Percentiles rank a stretch among this genome's conserved stretches.
Conservation (phyloP, 2,329 filamentous ascomycete species). For the Talaromyces sp. region DNA sequence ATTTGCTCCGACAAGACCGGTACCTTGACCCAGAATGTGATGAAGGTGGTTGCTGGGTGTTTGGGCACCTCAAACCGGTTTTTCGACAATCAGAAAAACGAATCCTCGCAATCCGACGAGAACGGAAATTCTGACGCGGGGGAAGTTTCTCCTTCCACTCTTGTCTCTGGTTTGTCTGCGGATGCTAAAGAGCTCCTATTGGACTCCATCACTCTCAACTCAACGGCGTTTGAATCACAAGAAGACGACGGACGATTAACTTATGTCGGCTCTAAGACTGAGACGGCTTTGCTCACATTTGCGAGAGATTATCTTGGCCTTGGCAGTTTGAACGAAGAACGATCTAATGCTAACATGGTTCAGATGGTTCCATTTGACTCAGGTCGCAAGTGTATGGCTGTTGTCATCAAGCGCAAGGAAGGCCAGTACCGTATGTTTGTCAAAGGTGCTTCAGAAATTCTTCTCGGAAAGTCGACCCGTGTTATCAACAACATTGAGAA, state of each 20-base stretch:
- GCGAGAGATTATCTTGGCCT: constrained; percentile 65
- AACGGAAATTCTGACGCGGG: constrained; percentile 33
- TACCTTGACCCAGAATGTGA: constrained; percentile 62
- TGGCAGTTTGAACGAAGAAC: constrained; percentile 58
- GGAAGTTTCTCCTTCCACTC: constrained; percentile 53
- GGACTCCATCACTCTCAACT: constrained; percentile 66
- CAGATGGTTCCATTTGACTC: constrained; percentile 61
- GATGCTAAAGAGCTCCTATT: constrained; percentile 57
- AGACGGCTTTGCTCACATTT: constrained; percentile 70
- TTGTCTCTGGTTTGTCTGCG: constrained; percentile 51
- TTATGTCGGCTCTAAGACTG: constrained; percentile 74
- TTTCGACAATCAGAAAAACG: constrained; percentile 37
- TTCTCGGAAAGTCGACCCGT: constrained; percentile 45
- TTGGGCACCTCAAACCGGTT: constrained; percentile 48
- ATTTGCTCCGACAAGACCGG: constrained; percentile 67
- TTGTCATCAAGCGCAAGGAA: constrained; percentile 56
- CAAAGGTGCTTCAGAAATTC: constrained; percentile 53
- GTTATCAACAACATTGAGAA: constrained; percentile 61
- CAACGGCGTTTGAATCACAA: constrained; percentile 63
- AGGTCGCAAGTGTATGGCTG: constrained; percentile 66
- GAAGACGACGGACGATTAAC: constrained; percentile 57
- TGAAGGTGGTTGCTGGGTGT: constrained; percentile 59
- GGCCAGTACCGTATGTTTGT: constrained; percentile 57
- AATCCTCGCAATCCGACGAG: constrained; percentile 27
- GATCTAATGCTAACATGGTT: constrained; percentile 58